These are phyloP conservation scores for Encephalitozoon hellem DNA, from an alignment of 371 early-diverging fungal species.

Conservation along the genomic window DNA sequence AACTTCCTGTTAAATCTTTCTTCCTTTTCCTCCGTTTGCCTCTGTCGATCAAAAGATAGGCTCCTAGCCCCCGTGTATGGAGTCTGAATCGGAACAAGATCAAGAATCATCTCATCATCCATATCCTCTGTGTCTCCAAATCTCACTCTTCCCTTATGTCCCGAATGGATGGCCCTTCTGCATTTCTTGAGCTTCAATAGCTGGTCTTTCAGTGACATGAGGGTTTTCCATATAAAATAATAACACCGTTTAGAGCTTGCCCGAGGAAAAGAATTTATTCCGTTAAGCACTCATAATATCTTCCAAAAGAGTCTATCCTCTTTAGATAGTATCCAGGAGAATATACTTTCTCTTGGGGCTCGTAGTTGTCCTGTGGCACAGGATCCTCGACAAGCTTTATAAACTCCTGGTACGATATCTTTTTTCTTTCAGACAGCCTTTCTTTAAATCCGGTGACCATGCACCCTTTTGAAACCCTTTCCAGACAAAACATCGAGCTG, in stretches of 20 bases:
- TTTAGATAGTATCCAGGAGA: neutral
- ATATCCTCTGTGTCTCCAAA: constrained; percentile 30
- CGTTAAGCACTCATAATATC: neutral
- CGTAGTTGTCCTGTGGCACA: neutral
- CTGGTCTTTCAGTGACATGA: constrained; percentile 33
- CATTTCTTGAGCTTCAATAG: constrained; percentile 20
- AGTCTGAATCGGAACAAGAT: constrained; percentile 7
- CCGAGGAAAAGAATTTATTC: neutral
- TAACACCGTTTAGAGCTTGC: neutral
- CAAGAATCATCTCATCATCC: constrained; percentile 39
- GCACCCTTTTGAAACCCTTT: constrained; percentile 34
- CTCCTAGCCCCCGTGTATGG: constrained; percentile 21
- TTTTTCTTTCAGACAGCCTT: constrained; percentile 7
- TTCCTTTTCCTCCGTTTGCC: constrained; percentile 32
- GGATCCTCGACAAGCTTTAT: neutral
- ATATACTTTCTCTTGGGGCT: neutral
- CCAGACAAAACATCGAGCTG: constrained; percentile 67
- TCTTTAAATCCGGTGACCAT: constrained; percentile 2
- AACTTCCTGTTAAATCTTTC: constrained; percentile 41
- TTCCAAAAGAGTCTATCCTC: neutral
- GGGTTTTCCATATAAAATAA: neutral
- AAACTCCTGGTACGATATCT: neutral
- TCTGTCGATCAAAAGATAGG: constrained; percentile 40
- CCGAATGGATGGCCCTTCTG: neutral
- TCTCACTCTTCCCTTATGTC: neutral